These are phyloP conservation scores for Glonium stellatum DNA, from an alignment of 495 filamentous ascomycete species.

Conservation along the genomic window DNA sequence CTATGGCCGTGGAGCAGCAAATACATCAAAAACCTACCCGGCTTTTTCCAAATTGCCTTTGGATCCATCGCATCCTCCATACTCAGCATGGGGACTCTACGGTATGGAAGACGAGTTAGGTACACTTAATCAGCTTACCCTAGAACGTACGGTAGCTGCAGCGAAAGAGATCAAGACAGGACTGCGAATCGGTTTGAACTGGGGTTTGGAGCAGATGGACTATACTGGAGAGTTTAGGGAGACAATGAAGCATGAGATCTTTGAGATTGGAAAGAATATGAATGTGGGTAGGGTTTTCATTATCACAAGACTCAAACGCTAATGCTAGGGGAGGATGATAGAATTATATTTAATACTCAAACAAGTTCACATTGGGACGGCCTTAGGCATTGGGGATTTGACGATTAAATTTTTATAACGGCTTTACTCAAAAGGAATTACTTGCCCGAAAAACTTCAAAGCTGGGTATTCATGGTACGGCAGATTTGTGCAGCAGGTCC, in stretches of 20 bases:
- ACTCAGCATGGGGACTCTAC: slow-evolving; percentile 25
- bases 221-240: neutral
- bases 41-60: slow-evolving; percentile 22
- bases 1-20: too few relatives aligned
- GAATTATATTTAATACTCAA: too few relatives aligned
- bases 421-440: neutral
- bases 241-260: slow-evolving; percentile 24
- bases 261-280: slow-evolving; percentile 47
- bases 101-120: slow-evolving; percentile 22
- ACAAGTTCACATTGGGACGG: slow-evolving; percentile 46
- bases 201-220: neutral
- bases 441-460: neutral
- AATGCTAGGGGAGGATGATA: neutral
- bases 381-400: slow-evolving; percentile 38
- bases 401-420: slow-evolving; percentile 26
- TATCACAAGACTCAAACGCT: neutral
- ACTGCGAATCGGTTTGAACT: slow-evolving; percentile 11
- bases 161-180: slow-evolving; percentile 25
- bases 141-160: slow-evolving; percentile 13
- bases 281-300: slow-evolving; percentile 38
- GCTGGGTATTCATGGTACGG: neutral
- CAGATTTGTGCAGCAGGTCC: neutral
- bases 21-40: too few relatives aligned
- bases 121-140: slow-evolving; percentile 23
- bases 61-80: slow-evolving; percentile 14